These are phyloP conservation scores for Fusarium sp. DNA, from an alignment of 2,329 filamentous ascomycete species.

Conservation along the genomic window DNA sequence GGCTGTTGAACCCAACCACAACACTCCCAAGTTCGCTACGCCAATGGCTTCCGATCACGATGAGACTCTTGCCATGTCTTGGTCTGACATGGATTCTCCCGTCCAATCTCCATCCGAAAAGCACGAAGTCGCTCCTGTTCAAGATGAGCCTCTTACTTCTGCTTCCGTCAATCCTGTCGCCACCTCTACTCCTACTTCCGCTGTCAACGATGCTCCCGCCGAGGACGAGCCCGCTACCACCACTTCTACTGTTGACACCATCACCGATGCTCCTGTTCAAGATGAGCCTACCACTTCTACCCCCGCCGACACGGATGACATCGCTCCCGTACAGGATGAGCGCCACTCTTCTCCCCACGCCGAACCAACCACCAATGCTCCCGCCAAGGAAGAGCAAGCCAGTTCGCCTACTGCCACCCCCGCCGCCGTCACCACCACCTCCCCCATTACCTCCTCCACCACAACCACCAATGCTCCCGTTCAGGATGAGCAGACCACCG, in stretches of 20 bases:
- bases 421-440: not conserved
- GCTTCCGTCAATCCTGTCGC: not conserved
- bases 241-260: not conserved
- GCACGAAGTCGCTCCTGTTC: not conserved
- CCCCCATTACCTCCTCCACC: not conserved
- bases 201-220: conserved; percentile 29
- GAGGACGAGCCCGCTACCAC: not conserved
- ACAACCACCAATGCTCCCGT: conserved; percentile 2
- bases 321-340: not conserved
- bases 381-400: conserved; percentile 2
- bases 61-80: not conserved
- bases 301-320: not conserved
- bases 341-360: not conserved
- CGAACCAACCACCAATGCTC: not conserved
- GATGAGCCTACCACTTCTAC: not conserved
- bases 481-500: conserved; percentile 17
- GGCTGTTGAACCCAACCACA: not conserved
- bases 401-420: not conserved
- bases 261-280: not conserved
- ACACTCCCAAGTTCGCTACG: not conserved
- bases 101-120: not conserved
- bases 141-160: conserved; percentile 14
- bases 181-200: not conserved
- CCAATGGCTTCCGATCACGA: not conserved
- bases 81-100: not conserved